A percentile compares a stretch with the other conserved stretches of the same genome.
Conservation (phyloP, 768 basidiomycete species). For the Heimioporus sp. region DNA sequence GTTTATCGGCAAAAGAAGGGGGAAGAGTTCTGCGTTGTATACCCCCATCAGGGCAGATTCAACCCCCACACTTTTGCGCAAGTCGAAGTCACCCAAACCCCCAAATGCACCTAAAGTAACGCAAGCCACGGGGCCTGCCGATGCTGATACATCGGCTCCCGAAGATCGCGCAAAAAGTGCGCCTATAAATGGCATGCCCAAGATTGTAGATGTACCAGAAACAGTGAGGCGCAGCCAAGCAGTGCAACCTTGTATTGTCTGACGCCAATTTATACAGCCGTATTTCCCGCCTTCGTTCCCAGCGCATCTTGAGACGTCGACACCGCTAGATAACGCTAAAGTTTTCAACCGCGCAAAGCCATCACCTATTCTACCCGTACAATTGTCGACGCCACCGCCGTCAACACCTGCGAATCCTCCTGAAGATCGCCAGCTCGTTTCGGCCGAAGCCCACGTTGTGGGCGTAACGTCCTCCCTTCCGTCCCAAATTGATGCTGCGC, state of each 20-base stretch:
- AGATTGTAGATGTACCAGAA: slow-evolving; percentile 37
- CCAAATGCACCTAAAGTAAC: background rate
- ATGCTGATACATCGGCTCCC: slow-evolving; percentile 1
- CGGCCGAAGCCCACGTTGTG: slow-evolving; percentile 6
- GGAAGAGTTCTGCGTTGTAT: slow-evolving; percentile 5
- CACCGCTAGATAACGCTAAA: slow-evolving; percentile 36
- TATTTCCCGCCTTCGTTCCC: slow-evolving; percentile 58
- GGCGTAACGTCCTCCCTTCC: slow-evolving; percentile 13
- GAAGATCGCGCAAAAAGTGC: slow-evolving; percentile 2
- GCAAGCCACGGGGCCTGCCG: background rate
- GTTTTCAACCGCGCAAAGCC: slow-evolving; percentile 40
- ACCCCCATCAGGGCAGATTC: slow-evolving; percentile 3
- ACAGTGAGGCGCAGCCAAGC: slow-evolving; percentile 29
- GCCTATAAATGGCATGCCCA: slow-evolving; percentile 10
- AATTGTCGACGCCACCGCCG: slow-evolving; percentile 26
- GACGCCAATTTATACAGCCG: slow-evolving; percentile 29
- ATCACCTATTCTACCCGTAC: slow-evolving; percentile 35
- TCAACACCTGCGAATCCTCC: slow-evolving; percentile 21
- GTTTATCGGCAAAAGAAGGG: slow-evolving; percentile 23
- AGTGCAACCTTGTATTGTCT: slow-evolving; percentile 6
- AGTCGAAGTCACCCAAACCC: slow-evolving; percentile 13
- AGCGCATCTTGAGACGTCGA: slow-evolving; percentile 51
- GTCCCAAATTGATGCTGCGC: slow-evolving; percentile 12
- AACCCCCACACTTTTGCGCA: slow-evolving; percentile 7
- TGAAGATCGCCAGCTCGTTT: slow-evolving; percentile 10